These are phyloP conservation scores for Cryptosporidium canis DNA, from an alignment of 169 alveolate genomes.

Conservation along the genomic window DNA sequence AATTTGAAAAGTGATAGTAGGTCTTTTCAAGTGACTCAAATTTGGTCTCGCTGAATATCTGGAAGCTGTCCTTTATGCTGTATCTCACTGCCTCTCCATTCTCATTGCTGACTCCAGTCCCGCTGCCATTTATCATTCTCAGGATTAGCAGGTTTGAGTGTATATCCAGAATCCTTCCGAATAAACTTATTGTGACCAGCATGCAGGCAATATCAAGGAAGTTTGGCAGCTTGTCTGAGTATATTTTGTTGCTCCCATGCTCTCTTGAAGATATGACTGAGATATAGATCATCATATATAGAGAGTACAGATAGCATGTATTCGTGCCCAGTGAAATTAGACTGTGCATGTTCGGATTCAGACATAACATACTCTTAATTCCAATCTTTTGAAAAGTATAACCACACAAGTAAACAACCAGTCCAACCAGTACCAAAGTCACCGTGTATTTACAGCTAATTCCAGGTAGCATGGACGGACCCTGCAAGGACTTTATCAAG, in stretches of 20 bases:
- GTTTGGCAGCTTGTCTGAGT: slow-evolving; percentile 50
- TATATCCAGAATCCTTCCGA: slow-evolving; percentile 61
- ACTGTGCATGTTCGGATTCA: slow-evolving; percentile 35
- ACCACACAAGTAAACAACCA: slow-evolving; percentile 58
- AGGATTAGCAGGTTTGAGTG: slow-evolving; percentile 26
- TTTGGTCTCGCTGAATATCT: background rate
- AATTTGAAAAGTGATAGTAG: slow-evolving; percentile 41
- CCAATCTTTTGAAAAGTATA: slow-evolving; percentile 45
- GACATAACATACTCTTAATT: background rate
- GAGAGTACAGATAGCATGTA: slow-evolving; percentile 39
- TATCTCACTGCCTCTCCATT: background rate
- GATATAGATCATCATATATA: slow-evolving; percentile 37
- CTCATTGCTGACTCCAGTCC: background rate
- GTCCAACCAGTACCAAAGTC: slow-evolving; percentile 8
- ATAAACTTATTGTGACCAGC: slow-evolving; percentile 53
- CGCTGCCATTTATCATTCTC: slow-evolving; percentile 7
- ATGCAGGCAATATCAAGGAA: slow-evolving; percentile 65
- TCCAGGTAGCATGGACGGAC: slow-evolving; percentile 12
- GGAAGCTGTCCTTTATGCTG: slow-evolving; percentile 6
- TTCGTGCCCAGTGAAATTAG: slow-evolving; percentile 55
- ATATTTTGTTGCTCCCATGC: background rate
- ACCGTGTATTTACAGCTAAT: slow-evolving; percentile 40
- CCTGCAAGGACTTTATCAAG: background rate
- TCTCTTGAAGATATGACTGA: slow-evolving; percentile 17
- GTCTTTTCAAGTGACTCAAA: slow-evolving; percentile 37